Conservation (phyloP, 1,139 yeast species). For the Geotrichum candidum region DNA sequence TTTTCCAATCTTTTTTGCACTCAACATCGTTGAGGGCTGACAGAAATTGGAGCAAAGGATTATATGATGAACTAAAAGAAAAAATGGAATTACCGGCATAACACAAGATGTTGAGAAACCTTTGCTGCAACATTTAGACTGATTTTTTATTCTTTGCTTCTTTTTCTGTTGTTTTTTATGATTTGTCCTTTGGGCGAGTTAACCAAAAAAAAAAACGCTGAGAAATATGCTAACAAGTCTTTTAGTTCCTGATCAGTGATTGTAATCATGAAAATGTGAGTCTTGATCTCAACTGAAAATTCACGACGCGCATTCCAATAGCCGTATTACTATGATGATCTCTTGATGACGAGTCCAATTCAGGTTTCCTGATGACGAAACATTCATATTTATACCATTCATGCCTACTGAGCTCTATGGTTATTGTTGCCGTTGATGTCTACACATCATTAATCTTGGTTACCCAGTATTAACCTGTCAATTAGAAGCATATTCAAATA, state of each 20-base stretch:
- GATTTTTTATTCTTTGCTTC: background rate
- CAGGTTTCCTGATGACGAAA: constrained; percentile 91
- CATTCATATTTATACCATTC: constrained; percentile 74
- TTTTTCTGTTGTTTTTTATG: background rate
- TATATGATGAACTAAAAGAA: constrained; percentile 12
- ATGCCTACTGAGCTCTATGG: constrained; percentile 46
- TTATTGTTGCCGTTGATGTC: background rate
- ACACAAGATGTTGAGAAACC: constrained; percentile 13
- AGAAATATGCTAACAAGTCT: background rate
- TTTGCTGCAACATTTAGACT: constrained; percentile 14
- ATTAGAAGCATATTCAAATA: background rate
- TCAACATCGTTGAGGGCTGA: too few relatives aligned
- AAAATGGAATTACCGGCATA: constrained; percentile 18
- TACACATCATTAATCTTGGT: background rate
- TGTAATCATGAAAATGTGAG: background rate
- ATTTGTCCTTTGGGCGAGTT: background rate
- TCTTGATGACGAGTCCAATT: constrained; percentile 99
- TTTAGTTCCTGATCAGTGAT: background rate
- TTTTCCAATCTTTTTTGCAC: too few relatives aligned
- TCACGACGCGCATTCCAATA: constrained; percentile 8
- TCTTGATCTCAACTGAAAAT: background rate
- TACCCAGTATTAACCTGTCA: background rate
- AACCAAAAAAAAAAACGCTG: background rate
- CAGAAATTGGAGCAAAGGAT: background rate
- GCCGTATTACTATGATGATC: constrained; percentile 53